Percentiles rank a stretch among this genome's conserved stretches.
These are phyloP conservation scores for Cinchona pubescens DNA, from an alignment of 257 asterid species.

Conservation along the genomic window DNA sequence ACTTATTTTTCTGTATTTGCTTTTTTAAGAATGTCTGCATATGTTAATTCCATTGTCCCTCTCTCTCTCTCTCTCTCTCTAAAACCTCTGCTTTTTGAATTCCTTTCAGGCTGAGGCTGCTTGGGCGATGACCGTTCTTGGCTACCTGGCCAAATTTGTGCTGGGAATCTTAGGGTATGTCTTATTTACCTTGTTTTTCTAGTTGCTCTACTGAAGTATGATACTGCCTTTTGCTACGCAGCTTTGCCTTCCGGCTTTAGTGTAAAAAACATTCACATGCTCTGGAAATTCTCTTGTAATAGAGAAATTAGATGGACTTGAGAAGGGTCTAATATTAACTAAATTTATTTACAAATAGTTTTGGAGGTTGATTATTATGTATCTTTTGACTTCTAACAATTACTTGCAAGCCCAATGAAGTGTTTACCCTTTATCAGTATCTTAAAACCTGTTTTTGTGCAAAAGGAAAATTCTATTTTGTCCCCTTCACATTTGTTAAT, in stretches of 20 bases:
- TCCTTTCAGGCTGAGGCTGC: constrained; percentile 83
- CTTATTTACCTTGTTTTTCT: constrained; percentile 21
- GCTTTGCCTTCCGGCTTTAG: not conserved
- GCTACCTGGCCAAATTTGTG: constrained; percentile 86
- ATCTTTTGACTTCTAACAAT: not conserved
- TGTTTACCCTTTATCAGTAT: not conserved
- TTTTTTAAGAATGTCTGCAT: not conserved
- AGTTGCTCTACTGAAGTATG: not conserved
- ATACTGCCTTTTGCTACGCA: not conserved
- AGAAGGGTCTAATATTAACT: not conserved
- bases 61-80: not conserved
- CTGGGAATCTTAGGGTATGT: constrained; percentile 87
- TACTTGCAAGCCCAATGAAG: not conserved
- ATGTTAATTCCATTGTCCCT: not conserved
- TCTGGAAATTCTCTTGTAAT: not conserved
- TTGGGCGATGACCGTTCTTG: constrained; percentile 97
- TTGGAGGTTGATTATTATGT: not conserved
- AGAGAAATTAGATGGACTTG: not conserved
- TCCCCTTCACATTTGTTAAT: not conserved
- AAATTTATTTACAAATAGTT: not conserved
- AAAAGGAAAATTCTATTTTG: not conserved
- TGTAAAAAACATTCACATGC: not conserved
- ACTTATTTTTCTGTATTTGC: constrained; percentile 8
- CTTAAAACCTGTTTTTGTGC: not conserved
- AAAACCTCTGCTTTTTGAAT: not conserved